Conservation (phyloP, 148 eudicot species). For the Fagopyrum esculentum region DNA sequence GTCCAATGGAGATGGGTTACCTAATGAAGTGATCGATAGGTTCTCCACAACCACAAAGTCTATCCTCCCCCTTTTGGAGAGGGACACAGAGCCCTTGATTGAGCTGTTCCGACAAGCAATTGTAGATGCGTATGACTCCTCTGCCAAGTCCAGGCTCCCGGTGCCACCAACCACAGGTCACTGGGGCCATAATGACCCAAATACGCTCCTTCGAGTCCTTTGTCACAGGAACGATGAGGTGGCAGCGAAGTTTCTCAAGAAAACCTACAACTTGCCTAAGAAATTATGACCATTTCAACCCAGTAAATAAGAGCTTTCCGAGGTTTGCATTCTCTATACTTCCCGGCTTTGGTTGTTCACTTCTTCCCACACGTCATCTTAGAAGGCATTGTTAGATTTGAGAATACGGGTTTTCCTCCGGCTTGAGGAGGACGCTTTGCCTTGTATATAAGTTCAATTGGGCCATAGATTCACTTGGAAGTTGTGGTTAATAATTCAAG, state of each 20-base stretch:
- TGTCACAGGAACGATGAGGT: slow-evolving; percentile 73
- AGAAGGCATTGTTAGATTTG: background rate
- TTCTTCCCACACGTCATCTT: background rate
- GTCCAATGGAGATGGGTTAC: slow-evolving; percentile 90
- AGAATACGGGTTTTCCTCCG: background rate
- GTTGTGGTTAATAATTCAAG: background rate
- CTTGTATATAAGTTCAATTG: slow-evolving; percentile 1
- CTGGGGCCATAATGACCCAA: slow-evolving; percentile 70
- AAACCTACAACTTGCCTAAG: slow-evolving; percentile 61
- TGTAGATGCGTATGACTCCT: slow-evolving; percentile 27
- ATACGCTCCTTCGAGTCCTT: slow-evolving; percentile 64
- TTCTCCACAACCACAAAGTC: slow-evolving; percentile 34
- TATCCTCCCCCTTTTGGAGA: slow-evolving; percentile 48
- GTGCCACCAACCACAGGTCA: slow-evolving; percentile 76
- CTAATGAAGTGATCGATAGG: slow-evolving; percentile 63
- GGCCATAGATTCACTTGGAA: background rate
- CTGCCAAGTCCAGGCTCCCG: slow-evolving; percentile 50
- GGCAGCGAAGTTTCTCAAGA: slow-evolving; percentile 82
- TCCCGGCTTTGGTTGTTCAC: background rate
- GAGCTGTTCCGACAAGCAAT: slow-evolving; percentile 43
- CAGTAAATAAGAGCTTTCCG: background rate
- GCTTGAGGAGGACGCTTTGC: background rate
- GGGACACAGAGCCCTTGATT: slow-evolving; percentile 46
- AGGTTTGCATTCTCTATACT: slow-evolving; percentile 1
- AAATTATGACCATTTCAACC: slow-evolving; percentile 27